phyloP scores from a whole-genome alignment of 768 basidiomycete genomes.

The Kwoniella sp. region DNA sequence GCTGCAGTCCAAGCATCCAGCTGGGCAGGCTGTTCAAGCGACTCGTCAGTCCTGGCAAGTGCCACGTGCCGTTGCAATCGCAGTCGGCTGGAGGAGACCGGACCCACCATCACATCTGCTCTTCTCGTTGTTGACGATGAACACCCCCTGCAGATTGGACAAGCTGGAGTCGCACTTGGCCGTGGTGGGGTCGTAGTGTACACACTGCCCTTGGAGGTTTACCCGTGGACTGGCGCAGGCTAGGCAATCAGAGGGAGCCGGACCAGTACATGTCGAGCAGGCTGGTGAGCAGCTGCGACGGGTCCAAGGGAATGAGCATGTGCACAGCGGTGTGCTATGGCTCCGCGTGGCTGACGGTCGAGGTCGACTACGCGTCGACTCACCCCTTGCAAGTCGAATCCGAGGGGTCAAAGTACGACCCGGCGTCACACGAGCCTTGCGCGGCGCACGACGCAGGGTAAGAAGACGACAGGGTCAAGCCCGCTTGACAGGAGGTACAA shows the following conservation, averaged over 20 bases:
- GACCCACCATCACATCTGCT: conserved; percentile 43
- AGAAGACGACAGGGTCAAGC: conserved; percentile 16
- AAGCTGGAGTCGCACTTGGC: conserved; percentile 42
- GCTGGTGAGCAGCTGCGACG: conserved; percentile 45
- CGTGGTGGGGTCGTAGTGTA: conserved; percentile 32
- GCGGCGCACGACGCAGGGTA: conserved; percentile 28
- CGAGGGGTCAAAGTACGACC: conserved; percentile 34
- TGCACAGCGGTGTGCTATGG: background rate
- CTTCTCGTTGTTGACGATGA: conserved; percentile 37
- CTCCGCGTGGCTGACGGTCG: background rate
- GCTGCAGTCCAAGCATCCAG: conserved; percentile 36
- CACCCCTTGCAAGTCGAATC: conserved; percentile 31
- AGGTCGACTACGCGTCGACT: conserved; percentile 6
- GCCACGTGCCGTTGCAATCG: background rate
- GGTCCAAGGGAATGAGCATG: too few species aligned
- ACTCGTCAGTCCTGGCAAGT: background rate
- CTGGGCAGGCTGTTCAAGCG: conserved; percentile 36
- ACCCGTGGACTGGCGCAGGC: conserved; percentile 40
- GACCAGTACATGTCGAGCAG: conserved; percentile 45
- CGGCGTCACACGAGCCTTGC: conserved; percentile 24
- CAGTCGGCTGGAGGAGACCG: background rate
- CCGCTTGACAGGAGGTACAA: conserved; percentile 24
- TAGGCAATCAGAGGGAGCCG: conserved; percentile 37
- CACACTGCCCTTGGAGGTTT: conserved; percentile 39
- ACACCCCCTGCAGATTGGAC: conserved; percentile 31